A percentile compares a stretch with the other conserved stretches of the same genome.
Conservation (phyloP, 2,329 filamentous ascomycete genomes). For the Fusarium papillatum region DNA sequence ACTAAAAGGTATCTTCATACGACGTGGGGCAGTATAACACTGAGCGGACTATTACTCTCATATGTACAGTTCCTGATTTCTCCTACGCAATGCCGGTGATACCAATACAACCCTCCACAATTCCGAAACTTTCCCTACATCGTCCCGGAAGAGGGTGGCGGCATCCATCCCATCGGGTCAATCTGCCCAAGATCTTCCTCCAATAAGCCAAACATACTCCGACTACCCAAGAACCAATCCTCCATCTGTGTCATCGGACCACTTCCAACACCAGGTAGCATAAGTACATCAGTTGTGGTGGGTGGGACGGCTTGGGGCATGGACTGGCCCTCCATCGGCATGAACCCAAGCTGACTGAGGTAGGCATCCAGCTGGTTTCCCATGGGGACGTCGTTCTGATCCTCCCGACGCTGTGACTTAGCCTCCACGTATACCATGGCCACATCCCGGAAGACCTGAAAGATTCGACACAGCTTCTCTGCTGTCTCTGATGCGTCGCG, state of each 20-base stretch:
- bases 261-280: not conserved
- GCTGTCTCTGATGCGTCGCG: conserved; percentile 67
- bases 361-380: conserved; percentile 74
- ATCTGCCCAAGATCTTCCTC: not conserved
- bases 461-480: conserved; percentile 71
- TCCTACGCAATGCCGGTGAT: not conserved
- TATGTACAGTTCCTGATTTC: not conserved
- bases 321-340: conserved; percentile 54
- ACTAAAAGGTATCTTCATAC: not conserved
- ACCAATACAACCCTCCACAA: not conserved
- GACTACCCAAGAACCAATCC: not conserved
- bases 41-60: not conserved
- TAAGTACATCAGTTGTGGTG: not conserved
- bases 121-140: not conserved
- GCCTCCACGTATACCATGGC: conserved; percentile 72
- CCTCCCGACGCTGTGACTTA: conserved; percentile 61
- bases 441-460: conserved; percentile 71
- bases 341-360: conserved; percentile 72
- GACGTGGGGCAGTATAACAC: not conserved
- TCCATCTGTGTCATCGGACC: not conserved
- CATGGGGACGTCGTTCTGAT: conserved; percentile 59
- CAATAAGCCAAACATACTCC: not conserved
- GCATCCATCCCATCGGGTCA: not conserved
- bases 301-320: not conserved
- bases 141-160: not conserved